Conservation (phyloP, 2,329 filamentous ascomycete species). For the Talaromyces albobiverticillius region DNA sequence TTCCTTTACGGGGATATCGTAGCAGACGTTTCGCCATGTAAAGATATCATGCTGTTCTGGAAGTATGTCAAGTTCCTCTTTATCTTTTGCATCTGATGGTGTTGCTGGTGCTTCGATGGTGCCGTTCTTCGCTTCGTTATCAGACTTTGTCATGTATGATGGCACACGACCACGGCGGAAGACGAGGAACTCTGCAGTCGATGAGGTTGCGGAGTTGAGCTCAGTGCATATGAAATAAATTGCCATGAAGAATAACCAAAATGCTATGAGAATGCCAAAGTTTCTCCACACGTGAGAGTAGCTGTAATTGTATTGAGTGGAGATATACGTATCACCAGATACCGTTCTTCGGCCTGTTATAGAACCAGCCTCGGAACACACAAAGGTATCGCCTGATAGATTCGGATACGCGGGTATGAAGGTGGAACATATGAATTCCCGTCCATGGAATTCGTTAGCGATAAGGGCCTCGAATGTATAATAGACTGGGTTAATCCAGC, state of each 20-base stretch:
- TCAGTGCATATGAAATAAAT: slow-evolving; percentile 54
- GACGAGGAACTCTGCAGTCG: slow-evolving; percentile 70
- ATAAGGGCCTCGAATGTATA: slow-evolving; percentile 64
- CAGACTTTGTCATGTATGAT: slow-evolving; percentile 18
- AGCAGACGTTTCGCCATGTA: slow-evolving; percentile 81
- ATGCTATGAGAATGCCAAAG: slow-evolving; percentile 64
- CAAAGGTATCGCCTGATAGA: slow-evolving; percentile 38
- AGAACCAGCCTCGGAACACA: slow-evolving; percentile 56
- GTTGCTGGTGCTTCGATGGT: slow-evolving; percentile 18
- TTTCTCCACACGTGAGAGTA: slow-evolving; percentile 64
- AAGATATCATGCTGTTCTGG: slow-evolving; percentile 70
- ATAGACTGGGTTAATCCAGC: slow-evolving; percentile 62
- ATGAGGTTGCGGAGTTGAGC: slow-evolving; percentile 59
- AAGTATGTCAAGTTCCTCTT: slow-evolving; percentile 32
- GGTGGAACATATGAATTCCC: slow-evolving; percentile 55
- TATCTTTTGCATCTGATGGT: slow-evolving; percentile 12
- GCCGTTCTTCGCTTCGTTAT: slow-evolving; percentile 7
- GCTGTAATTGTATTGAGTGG: slow-evolving; percentile 55
- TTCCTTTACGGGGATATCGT: slow-evolving; percentile 73
- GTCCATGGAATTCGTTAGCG: slow-evolving; percentile 58
- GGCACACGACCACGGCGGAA: slow-evolving; percentile 59
- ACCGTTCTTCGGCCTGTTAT: slow-evolving; percentile 56
- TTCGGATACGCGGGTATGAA: slow-evolving; percentile 46
- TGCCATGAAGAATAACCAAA: slow-evolving; percentile 58
- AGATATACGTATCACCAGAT: slow-evolving; percentile 58